Evolutionary conservation across 73 alveolate genomes (phyloP), one percentile per base, ranked within the genome.

Genomic region (Uronychia setigera): DNA sequence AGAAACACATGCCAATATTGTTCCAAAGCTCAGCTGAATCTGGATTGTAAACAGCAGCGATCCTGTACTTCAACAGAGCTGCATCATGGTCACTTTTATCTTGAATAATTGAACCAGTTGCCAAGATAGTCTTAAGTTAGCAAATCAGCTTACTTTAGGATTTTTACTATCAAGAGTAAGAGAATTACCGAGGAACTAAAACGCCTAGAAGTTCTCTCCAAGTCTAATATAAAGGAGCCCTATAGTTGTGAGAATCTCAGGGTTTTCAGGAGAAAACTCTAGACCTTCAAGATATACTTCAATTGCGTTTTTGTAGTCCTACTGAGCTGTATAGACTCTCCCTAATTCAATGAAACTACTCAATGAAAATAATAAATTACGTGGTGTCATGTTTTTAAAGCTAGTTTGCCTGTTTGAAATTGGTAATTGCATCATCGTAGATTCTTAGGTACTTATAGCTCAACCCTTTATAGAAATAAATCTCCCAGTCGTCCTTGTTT

Each of bases 1-100:
- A 98, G 95, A 92, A 98, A 89, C 98, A 93, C 99, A 98, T 96
- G n/a, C 99, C 99, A 14, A 98, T 87, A 88, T 98, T 98, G 94
- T 97, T 98, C 99, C 99, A 98, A 19, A 98, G 90, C 84, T 96
- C 97, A 1, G 99, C 99, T 0, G 99, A 97, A 87, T 97, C 96
- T 14, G 98, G 99, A 82, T 97, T 98, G 74, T 95, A 93, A 0
- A 78, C 93, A 57, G 97, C 98, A 1, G 98, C 98, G 26, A 96
- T 96, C 29, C 98, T 81, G 57, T 97, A 93, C 85, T 93, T 92
- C 31, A 92, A 81, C 81, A 94, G 84, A 31, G 99, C 98, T 19
- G 97, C 99, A 75, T 98, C 99, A 90, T 83, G 96, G 77, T 95
- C 97, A 58, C 98, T 94, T 34, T 92, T 89, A 79, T 93, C 97